phyloP scores from a whole-genome alignment of 805 yeast species.

The Saccharomycopsis oosterbeekiorum region DNA sequence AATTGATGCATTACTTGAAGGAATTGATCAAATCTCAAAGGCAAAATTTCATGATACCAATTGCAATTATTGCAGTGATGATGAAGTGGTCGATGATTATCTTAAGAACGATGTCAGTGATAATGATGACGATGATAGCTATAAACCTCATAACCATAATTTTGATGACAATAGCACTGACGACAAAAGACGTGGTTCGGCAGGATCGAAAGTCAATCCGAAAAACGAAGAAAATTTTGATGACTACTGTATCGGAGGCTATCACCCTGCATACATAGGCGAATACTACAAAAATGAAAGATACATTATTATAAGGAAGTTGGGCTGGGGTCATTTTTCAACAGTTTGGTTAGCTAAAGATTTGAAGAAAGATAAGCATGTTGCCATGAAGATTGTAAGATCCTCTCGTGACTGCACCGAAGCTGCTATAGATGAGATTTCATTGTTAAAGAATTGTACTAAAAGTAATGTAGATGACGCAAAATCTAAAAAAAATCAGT shows the following conservation, averaged over 20 bases:
- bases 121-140: conserved; percentile 8
- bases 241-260: conserved; percentile 53
- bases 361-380: conserved; percentile 31
- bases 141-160: background rate
- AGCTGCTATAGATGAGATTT: conserved; percentile 58
- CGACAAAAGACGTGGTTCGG: background rate
- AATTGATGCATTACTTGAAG: conserved; percentile 1
- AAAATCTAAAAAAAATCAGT: background rate
- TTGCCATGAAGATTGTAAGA: conserved; percentile 54
- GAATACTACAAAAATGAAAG: conserved; percentile 37
- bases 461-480: conserved; percentile 23
- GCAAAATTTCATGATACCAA: background rate
- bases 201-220: background rate
- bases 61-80: background rate
- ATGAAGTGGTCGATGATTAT: conserved; percentile 1
- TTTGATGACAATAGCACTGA: background rate
- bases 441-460: conserved; percentile 32
- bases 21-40: background rate
- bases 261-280: conserved; percentile 51
- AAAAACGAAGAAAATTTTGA: conserved; percentile 37
- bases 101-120: conserved; percentile 4
- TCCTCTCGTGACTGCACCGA: conserved; percentile 43
- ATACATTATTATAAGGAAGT: conserved; percentile 42
- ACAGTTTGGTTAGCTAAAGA: conserved; percentile 60
- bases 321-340: conserved; percentile 67